Percentiles rank a stretch among this genome's conserved stretches.
Conservation (phyloP, 2,329 filamentous ascomycete species). For the Fusarium sp. region DNA sequence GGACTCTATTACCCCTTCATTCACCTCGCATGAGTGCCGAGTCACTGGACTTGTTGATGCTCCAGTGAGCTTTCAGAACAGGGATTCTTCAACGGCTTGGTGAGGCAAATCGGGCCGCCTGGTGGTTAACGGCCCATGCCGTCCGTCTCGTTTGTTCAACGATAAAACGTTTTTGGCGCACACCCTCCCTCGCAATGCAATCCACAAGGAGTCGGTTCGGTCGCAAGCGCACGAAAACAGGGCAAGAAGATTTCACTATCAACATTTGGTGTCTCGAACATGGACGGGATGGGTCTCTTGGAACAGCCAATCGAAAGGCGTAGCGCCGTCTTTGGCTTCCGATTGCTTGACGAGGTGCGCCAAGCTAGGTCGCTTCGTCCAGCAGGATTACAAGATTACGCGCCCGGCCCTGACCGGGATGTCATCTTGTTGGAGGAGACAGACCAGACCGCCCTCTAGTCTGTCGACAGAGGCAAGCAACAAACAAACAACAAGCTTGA, state of each 20-base stretch:
- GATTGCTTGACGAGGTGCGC: conserved; percentile 60
- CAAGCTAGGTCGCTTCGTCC: conserved; percentile 57
- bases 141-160: conserved; percentile 15
- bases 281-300: conserved; percentile 34
- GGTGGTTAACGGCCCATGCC: conserved; percentile 34
- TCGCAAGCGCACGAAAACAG: conserved; percentile 12
- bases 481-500: conserved; percentile 15
- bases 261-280: conserved; percentile 28
- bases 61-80: conserved; percentile 53
- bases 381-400: conserved; percentile 65
- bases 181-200: conserved; percentile 21
- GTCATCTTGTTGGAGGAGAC: conserved; percentile 34
- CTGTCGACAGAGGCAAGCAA: conserved; percentile 1
- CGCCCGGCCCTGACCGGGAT: conserved; percentile 61
- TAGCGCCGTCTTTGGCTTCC: conserved; percentile 54
- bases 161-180: conserved; percentile 18
- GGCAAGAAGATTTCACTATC: conserved; percentile 15
- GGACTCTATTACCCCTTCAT: conserved; percentile 40
- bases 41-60: conserved; percentile 59
- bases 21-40: conserved; percentile 58
- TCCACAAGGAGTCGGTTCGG: conserved; percentile 8
- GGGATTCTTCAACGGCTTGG: conserved; percentile 31
- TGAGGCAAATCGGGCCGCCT: conserved; percentile 35
- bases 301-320: conserved; percentile 56
- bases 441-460: conserved; percentile 20